Conservation (phyloP, 2,329 filamentous ascomycete species). For the Nemania bipapillata region DNA sequence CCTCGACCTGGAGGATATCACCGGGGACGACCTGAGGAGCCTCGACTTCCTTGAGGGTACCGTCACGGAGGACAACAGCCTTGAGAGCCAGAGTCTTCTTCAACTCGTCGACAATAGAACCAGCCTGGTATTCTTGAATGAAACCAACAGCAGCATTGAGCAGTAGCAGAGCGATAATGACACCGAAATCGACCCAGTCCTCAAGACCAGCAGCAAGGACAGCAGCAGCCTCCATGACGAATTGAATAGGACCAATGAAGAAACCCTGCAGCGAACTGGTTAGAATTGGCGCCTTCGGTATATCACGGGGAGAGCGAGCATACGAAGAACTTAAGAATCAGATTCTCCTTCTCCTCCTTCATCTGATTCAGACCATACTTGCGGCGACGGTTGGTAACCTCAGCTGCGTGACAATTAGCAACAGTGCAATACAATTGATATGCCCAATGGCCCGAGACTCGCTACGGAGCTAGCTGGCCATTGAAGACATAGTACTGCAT, state of each 20-base stretch:
- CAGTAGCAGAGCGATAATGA: conserved; percentile 83
- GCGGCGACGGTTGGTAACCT: conserved; percentile 60
- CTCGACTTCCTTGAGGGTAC: conserved; percentile 79
- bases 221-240: conserved; percentile 91
- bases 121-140: conserved; percentile 88
- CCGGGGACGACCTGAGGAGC: conserved; percentile 86
- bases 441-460: background rate
- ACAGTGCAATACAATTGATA: background rate
- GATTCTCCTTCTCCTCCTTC: conserved; percentile 89
- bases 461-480: conserved; percentile 57
- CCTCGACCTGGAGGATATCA: conserved; percentile 89
- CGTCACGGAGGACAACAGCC: conserved; percentile 86
- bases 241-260: conserved; percentile 90
- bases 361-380: conserved; percentile 86
- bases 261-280: conserved; percentile 60
- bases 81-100: conserved; percentile 91
- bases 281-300: conserved; percentile 5
- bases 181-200: conserved; percentile 93
- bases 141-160: conserved; percentile 89
- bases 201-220: conserved; percentile 83
- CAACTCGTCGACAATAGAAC: conserved; percentile 87
- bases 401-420: conserved; percentile 43
- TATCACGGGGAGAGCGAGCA: conserved; percentile 18
- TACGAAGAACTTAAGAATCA: conserved; percentile 79
- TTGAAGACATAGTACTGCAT: conserved; percentile 36